Conservation (phyloP, 2,329 filamentous ascomycete genomes). For the Ceratocystis cubensis region DNA sequence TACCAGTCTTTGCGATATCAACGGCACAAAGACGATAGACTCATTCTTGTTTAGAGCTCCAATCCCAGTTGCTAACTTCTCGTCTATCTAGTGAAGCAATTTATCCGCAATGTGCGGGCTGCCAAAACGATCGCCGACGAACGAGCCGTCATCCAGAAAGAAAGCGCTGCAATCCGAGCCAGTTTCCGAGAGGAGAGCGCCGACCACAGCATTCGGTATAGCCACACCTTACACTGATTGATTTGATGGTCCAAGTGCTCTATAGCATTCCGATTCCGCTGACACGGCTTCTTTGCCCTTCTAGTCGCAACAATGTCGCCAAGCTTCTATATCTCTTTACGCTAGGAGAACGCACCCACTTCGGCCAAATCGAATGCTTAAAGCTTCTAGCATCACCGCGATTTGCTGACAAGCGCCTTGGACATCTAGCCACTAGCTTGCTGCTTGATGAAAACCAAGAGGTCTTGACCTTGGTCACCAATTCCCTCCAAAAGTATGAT, state of each 20-base stretch:
- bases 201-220: slow-evolving; percentile 76
- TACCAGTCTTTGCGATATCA: slow-evolving; percentile 8
- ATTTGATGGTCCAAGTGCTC: neutral
- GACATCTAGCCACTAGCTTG: slow-evolving; percentile 91
- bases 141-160: slow-evolving; percentile 94
- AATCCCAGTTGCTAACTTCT: neutral
- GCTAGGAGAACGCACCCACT: slow-evolving; percentile 91
- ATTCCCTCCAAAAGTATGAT: slow-evolving; percentile 86
- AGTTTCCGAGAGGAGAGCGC: slow-evolving; percentile 96
- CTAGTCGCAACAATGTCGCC: slow-evolving; percentile 93
- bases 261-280: neutral
- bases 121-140: slow-evolving; percentile 99
- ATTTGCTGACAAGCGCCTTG: slow-evolving; percentile 93
- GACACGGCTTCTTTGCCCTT: slow-evolving; percentile 18
- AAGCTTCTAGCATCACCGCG: slow-evolving; percentile 93
- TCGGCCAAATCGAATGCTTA: slow-evolving; percentile 97
- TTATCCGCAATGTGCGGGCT: slow-evolving; percentile 96
- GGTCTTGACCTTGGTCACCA: slow-evolving; percentile 90
- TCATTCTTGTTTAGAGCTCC: neutral
- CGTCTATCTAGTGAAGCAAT: slow-evolving; percentile 72
- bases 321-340: slow-evolving; percentile 98
- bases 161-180: slow-evolving; percentile 92
- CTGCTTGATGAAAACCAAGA: slow-evolving; percentile 97
- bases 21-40: neutral
- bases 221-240: neutral